Base-by-base conservation (phyloP, 345 rosid species). In the Angophora floribunda region DNA sequence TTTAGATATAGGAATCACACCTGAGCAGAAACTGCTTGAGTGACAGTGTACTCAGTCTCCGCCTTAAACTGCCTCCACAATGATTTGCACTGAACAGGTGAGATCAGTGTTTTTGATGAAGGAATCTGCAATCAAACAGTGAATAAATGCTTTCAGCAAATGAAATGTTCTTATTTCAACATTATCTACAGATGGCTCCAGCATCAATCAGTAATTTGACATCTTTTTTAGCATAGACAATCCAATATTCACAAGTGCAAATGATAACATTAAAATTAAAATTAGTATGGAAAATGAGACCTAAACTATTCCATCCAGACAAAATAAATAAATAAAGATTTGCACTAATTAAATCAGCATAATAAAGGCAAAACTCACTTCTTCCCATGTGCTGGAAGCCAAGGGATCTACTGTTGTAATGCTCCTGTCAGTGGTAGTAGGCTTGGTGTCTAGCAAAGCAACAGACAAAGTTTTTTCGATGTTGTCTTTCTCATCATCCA, bases 11-110 rank as follows among this genome's bases (percentile, higher is more conserved):
- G 41, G 50, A 82, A 86, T 85, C 92, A 90, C 92, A 91, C 99
- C 99, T 98, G 99, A 67, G 99, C 99, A 91, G 99, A 96, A 91
- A 98, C 94, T 90, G 99, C 99, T 91, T 97, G 99, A 86, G 99
- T 94, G 86, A 98, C 99, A 28, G 91, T 94, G 90, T 95, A 96
- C 92, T 97, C 99, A 53, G 99, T 98, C 93, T 98, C 99, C 21
- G 95, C 86, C 94, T 95, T 95, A 93, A 98, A 98, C 88, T 98
- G 99, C 92, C 99, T 95, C 99, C 99, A 98, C 94, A 98, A 91
- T 51, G 96, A 90, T 92, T 97, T 98, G 94, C 99, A 98, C 91
- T 96, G 98, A 84, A 98, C 98, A 65, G 99, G 99, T 45, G 98
- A 95, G 91, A 98, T 96, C 94, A 98, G 90, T n/a, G 99, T 96